Base-by-base conservation (phyloP, 2,329 filamentous ascomycete species). In the Diaporthe vaccinii region DNA sequence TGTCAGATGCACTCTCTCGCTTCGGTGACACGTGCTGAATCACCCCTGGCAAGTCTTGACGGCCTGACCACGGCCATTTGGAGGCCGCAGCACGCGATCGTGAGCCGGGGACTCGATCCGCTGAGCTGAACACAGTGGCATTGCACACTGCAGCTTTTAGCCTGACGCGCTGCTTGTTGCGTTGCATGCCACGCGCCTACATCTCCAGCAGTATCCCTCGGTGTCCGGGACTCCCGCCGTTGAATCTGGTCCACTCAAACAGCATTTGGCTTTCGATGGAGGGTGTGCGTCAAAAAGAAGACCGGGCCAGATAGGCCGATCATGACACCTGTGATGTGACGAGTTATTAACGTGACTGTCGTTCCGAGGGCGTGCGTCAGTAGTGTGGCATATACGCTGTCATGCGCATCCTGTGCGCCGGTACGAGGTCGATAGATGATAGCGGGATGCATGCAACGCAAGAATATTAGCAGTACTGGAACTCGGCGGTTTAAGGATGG, bases 251-350 rank as follows among this genome's bases (percentile, higher is more conserved):
- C 28, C 28, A 58, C 9, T 59, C 55, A 49, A 36, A 31, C 17
- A 34, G 44, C 34, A 36, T 28, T 12, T 36, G 22, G 8, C 28
- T 17, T 12, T 22, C n/a, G 20, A 44, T 15, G 67, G 25, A 17
- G n/a, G n/a, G 22, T 25, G 49, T 53, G 28, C 20, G 5, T 55
- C 0, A 4, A 20, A 14, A 39, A 36, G 39, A 25, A 9, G 36
- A 74, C 51, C 65, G 20, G 57, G 17, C 55, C n/a, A 53, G 31
- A 49, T n/a, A 25, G n/a, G 34, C n/a, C 34, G 44, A 55, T 25
- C 34, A 73, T 44, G 70, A 34, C 28, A 20, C 34, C 34, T 17
- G n/a, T 53, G 22, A 57, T 72, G n/a, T 61, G 69, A 55, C 31
- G 68, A 72, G 41, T 25, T 36, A 49, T 36, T 22, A 51, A 5